Base-by-base conservation (phyloP, 2,329 filamentous ascomycete species). In the Tothia fuscella region DNA sequence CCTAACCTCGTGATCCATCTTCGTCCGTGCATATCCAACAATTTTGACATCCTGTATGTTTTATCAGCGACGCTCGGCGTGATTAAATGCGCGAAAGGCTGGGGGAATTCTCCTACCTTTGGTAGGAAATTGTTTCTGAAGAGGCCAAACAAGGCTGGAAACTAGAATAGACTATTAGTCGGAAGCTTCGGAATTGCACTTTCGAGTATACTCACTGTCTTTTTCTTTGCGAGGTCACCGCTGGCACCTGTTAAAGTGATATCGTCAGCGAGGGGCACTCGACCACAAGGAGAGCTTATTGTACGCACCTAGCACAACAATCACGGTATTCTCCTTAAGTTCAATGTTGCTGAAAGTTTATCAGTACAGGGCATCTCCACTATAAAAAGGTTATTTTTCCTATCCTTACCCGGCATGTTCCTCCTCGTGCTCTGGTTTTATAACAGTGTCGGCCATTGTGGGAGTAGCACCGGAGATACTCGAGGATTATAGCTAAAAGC, bases 151-250 rank as follows among this genome's bases (percentile, higher is more conserved):
- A 98, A 79, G 46, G 91, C 91, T 51, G 91, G 91, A 69, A 93
- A 98, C 84, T 94, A 47, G 19, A 35, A 16, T 21, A n/a, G 19
- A 20, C 47, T 57, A 16, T 58, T 51, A 25, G 47, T 46, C 42
- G 34, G 29, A 33, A 38, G 26, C 17, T 28, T n/a, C 2, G 17
- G 7, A 10, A 31, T 25, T 32, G 22, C n/a, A 20, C 5, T 16
- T 12, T 10, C 2, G 14, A 25, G 36, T 44, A 38, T 48, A 62
- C 78, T 62, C 67, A 93, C 87, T 34, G 91, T 98, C 80, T 98
- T 98, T 81, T 98, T 98, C 76, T 98, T 98, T 39, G 91, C 91
- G 52, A 98, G 70, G 72, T 98, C 91, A 57, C 91, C 91, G 41
- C 91, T 98, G 51, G 91, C 91, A 14, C 41, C 41, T n/a, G n/a